phyloP scores from a whole-genome alignment of 495 filamentous ascomycete genomes.

The Aspergillus bertholletiae region DNA sequence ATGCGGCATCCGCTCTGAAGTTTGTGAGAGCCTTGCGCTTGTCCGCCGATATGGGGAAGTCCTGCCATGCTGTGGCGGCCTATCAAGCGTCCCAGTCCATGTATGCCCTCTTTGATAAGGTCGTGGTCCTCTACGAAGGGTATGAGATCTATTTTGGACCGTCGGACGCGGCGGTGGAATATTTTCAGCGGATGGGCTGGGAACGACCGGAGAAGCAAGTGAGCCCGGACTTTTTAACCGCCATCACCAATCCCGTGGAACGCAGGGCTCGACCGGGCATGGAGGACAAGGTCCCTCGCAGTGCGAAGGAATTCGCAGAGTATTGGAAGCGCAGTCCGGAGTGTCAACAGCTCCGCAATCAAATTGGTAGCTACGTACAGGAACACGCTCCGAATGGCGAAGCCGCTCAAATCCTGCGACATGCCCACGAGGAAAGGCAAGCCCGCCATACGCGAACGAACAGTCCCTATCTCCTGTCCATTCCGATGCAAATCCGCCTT shows the following conservation, averaged over 20 bases:
- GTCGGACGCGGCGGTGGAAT: slow-evolving; percentile 49
- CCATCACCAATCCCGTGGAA: slow-evolving; percentile 62
- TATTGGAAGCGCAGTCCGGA: slow-evolving; percentile 51
- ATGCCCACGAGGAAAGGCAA: slow-evolving; percentile 22
- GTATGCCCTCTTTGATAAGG: slow-evolving; percentile 63
- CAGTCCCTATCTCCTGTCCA: slow-evolving; percentile 40
- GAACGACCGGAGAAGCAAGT: slow-evolving; percentile 53
- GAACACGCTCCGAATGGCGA: slow-evolving; percentile 17
- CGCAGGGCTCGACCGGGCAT: slow-evolving; percentile 55
- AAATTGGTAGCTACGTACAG: slow-evolving; percentile 39
- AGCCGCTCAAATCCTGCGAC: slow-evolving; percentile 25
- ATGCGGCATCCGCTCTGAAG: slow-evolving; percentile 76
- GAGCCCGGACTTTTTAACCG: slow-evolving; percentile 67
- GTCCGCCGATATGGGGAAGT: slow-evolving; percentile 67
- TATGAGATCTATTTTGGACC: slow-evolving; percentile 63
- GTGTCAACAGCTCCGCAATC: slow-evolving; percentile 40
- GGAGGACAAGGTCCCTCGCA: slow-evolving; percentile 62
- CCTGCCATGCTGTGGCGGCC: slow-evolving; percentile 73
- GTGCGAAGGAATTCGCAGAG: slow-evolving; percentile 61
- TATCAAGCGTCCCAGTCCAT: slow-evolving; percentile 85
- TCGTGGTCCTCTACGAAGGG: slow-evolving; percentile 57
- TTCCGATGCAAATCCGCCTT: slow-evolving; percentile 44
- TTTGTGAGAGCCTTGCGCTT: slow-evolving; percentile 64
- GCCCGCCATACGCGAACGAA: slow-evolving; percentile 28
- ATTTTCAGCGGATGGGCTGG: slow-evolving; percentile 57